Evolutionary conservation across 257 asterid genomes (phyloP).

Genomic region (Solanum commersonii): DNA sequence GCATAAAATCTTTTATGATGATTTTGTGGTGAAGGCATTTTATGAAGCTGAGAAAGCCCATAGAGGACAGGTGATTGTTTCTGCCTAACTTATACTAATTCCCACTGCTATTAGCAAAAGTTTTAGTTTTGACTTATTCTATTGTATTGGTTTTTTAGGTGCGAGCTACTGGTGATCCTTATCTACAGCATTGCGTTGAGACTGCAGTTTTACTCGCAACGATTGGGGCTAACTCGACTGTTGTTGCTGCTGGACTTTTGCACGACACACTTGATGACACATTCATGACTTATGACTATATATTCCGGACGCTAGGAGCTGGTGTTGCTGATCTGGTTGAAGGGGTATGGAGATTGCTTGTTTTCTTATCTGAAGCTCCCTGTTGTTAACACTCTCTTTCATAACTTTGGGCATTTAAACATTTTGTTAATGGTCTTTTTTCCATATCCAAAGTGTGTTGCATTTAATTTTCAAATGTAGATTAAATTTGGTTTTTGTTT

Average conservation of each 20-base stretch:
- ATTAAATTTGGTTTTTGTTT: not conserved
- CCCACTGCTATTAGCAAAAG: not conserved
- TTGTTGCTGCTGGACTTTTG: slow-evolving; percentile 92
- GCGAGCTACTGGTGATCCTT: slow-evolving; percentile 91
- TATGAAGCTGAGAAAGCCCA: slow-evolving; percentile 72
- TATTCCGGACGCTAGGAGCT: slow-evolving; percentile 48
- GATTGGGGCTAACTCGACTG: slow-evolving; percentile 80
- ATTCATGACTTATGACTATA: slow-evolving; percentile 46
- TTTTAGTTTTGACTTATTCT: not conserved
- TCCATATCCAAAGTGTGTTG: not conserved
- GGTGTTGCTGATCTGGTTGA: slow-evolving; percentile 84
- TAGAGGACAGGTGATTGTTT: slow-evolving; percentile 65
- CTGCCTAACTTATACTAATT: not conserved
- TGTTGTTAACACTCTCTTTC: not conserved
- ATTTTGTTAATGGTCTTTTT: not conserved
- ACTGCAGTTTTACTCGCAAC: slow-evolving; percentile 69
- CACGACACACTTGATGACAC: slow-evolving; percentile 92
- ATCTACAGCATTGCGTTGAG: slow-evolving; percentile 92
- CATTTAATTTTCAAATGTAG: not conserved
- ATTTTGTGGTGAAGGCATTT: slow-evolving; percentile 71
- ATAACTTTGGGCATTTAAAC: not conserved
- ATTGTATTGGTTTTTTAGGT: slow-evolving; percentile 32
- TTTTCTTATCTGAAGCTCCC: not conserved
- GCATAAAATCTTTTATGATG: slow-evolving; percentile 60
- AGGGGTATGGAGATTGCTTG: slow-evolving; percentile 56